Base-by-base conservation (phyloP, 2,329 filamentous ascomycete species). In the Gaeumannomyces tritici region DNA sequence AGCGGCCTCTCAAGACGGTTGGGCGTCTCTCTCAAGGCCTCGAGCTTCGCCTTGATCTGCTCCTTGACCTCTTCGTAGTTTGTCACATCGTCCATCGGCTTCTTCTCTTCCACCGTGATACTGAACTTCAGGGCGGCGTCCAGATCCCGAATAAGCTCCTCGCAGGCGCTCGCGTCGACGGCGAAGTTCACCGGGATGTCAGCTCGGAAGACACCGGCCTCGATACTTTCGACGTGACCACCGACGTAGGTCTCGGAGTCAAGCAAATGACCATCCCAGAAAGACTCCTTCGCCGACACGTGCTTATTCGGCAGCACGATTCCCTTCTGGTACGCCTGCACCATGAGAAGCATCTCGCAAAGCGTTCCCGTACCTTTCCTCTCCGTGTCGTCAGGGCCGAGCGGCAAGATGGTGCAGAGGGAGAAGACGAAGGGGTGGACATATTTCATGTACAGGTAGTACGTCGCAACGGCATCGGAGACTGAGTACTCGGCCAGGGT, bases 371-470 rank as follows among this genome's bases (percentile, higher is more conserved):
- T 99, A 72, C 95, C 95, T 74, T 99, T 99, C 67, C 95, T 86
- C 69, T 98, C 75, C 1, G 93, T 91, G 71, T 98, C 95, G 70
- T 99, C 93, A 42, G 93, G 91, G 57, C 91, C 91, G 1, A 99
- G 82, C 0, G 95, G 95, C 73, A 99, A 81, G 77, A 99, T 97
- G 1, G 93, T 99, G 76, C 95, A 99, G 0, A 99, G 80, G 1
- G 96, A 98, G 81, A 99, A 99, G 73, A 99, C 95, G 79, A 99
- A 99, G 4, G 95, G 95, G 73, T 99, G 95, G n/a, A 99, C 91
- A 74, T 99, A 99, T 88, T 99, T 99, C 96, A 99, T 99, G 82
- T 99, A 99, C 65, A 99, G 79, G 72, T 99, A 99, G 73, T 99
- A 99, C 0, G 95, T 99, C 27, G 95, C 95, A 60, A 99, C 95